Base-by-base conservation (phyloP, 345 rosid species). In the Noccaea bulbosa region DNA sequence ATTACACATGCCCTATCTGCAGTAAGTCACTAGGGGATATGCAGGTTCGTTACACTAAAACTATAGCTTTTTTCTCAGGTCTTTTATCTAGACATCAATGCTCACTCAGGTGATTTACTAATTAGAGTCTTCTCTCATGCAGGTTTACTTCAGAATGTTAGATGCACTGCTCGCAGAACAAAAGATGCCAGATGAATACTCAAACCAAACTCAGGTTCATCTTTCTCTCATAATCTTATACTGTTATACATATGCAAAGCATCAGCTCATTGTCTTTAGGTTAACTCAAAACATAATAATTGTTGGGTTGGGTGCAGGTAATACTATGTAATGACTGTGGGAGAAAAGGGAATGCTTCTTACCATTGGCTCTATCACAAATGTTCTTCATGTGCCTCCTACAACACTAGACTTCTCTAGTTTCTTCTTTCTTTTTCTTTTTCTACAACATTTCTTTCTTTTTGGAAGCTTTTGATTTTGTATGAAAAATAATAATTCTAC, bases 1-100 rank as follows among this genome's bases (percentile, higher is more conserved):
- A 85, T 79, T 92, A 88, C 67, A 84, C 83, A 49, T 89, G 94
- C 78, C 94, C 94, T 40, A 82, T 92, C n/a, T 89, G 98, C 77
- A 80, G 90, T 91, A 92, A 89, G 77, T 89, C 98, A 30, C 87
- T 92, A 47, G 98, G 96, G 54, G 91, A 90, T 77, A 92, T 92
- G 98, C 86, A 85, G 90, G 98, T 90, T 51, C 74, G 85, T 72
- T 69, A 51, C 45, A 10, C 17, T 22, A 54, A 51, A 12, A 51
- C 17, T 45, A 34, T 60, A 46, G 53, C 65, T 58, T 37, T 16
- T 40, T 4, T 17, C 20, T 17, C 20, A 48, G 45, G 62, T n/a
- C 43, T 9, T 47, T 69, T n/a, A 16, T 20, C 6, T 37, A 20
- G 53, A 48, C 20, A 17, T 17, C 33, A 41, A 39, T 41, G 44